phyloP scores from a whole-genome alignment of 2,329 filamentous ascomycete genomes.

The Triangularia setosa region DNA sequence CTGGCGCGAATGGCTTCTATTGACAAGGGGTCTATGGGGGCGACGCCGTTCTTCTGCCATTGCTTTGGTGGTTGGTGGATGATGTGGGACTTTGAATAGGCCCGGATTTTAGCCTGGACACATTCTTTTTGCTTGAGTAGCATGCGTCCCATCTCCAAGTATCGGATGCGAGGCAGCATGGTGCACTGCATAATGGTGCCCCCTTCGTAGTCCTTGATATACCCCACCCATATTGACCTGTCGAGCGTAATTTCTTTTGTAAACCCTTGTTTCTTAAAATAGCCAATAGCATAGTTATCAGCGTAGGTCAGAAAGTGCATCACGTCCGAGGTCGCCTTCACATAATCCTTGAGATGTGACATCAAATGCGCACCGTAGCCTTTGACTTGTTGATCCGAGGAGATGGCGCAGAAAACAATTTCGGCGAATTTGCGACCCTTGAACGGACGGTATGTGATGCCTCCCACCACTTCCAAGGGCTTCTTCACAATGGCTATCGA shows the following conservation, averaged over 20 bases:
- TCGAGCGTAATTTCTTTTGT: conserved; percentile 97
- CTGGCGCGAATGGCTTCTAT: conserved; percentile 87
- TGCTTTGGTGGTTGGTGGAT: conserved; percentile 80
- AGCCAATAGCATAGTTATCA: conserved; percentile 97
- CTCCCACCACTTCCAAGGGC: conserved; percentile 89
- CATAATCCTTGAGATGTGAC: conserved; percentile 97
- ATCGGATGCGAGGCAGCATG: conserved; percentile 92
- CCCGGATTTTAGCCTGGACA: conserved; percentile 90
- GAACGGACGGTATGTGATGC: conserved; percentile 95
- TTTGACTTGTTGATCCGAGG: conserved; percentile 96
- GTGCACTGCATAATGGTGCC: conserved; percentile 99
- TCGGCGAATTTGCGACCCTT: conserved; percentile 90
- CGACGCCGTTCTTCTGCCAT: conserved; percentile 65
- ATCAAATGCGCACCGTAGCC: conserved; percentile 97
- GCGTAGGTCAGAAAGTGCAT: conserved; percentile 99
- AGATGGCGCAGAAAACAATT: conserved; percentile 98
- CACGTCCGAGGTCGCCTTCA: conserved; percentile 91
- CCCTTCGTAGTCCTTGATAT: conserved; percentile 99
- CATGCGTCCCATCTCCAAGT: conserved; percentile 90
- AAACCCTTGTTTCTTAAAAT: conserved; percentile 99
- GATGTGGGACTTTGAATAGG: conserved; percentile 83
- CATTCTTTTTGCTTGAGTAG: conserved; percentile 95
- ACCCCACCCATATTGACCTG: conserved; percentile 93
- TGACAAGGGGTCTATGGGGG: conserved; percentile 75
- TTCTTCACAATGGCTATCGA: conserved; percentile 98